phyloP scores from a whole-genome alignment of 2,329 filamentous ascomycete genomes.

The Curvularia sp. region DNA sequence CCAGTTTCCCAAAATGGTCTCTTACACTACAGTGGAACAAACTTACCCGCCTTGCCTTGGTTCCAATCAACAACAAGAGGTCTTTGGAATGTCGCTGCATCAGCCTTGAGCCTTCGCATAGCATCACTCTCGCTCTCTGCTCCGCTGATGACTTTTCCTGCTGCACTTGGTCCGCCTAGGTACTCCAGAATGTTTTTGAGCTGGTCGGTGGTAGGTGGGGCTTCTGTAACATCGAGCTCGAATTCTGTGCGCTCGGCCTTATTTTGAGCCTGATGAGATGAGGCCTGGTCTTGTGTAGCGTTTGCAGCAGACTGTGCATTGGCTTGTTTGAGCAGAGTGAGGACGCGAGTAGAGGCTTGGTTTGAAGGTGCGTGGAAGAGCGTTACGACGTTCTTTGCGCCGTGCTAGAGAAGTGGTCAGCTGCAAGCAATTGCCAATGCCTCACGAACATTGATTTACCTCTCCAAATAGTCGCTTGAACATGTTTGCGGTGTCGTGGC shows the following conservation, averaged over 20 bases:
- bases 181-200: constrained; percentile 85
- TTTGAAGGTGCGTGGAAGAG: constrained; percentile 89
- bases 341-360: constrained; percentile 74
- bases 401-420: constrained; percentile 47
- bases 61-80: constrained; percentile 96
- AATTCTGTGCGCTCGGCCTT: constrained; percentile 72
- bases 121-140: constrained; percentile 79
- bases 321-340: constrained; percentile 79
- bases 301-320: constrained; percentile 71
- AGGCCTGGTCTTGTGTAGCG: constrained; percentile 77
- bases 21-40: not conserved
- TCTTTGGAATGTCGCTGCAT: constrained; percentile 70
- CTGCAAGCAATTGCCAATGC: constrained; percentile 14
- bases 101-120: constrained; percentile 76
- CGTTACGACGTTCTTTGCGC: constrained; percentile 79
- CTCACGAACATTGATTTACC: constrained; percentile 34
- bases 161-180: constrained; percentile 65
- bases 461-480: constrained; percentile 58
- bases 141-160: constrained; percentile 72
- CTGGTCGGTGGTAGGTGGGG: constrained; percentile 80
- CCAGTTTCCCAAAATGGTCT: not conserved
- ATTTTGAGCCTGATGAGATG: constrained; percentile 68
- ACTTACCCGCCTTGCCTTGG: constrained; percentile 76
- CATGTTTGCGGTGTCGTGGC: constrained; percentile 37
- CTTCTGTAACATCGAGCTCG: constrained; percentile 84